Base-by-base conservation (phyloP, 306 rosid species). In the Trifolium fragiferum region DNA sequence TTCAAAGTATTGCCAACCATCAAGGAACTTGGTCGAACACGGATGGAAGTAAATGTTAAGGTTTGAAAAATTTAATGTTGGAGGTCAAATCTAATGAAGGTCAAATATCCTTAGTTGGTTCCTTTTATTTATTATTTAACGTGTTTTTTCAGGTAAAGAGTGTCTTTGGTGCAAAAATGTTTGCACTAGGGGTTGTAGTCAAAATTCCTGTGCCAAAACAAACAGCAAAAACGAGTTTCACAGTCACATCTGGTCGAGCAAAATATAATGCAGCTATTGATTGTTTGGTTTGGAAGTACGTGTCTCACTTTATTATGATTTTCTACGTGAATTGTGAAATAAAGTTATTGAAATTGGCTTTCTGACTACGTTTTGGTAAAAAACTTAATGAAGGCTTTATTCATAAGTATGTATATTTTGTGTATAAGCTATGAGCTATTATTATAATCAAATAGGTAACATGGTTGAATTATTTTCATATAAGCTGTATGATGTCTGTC, bases 1-100 rank as follows among this genome's bases (percentile, higher is more conserved):
- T 93, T 93, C 87, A 90, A 92, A 50, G 96, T 93, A 40, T 81
- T 93, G 86, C 98, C 98, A 65, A 90, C 98, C 58, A 93, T 93
- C 70, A 90, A 90, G 90, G 96, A 93, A 73, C 95, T 90, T 32
- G 96, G 98, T 81, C 82, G 98, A 82, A 90, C 98, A 12, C 87
- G 95, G 53, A 89, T 90, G 96, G 98, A 93, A 93, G 91, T 93
- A 58, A 90, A 93, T 79, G 98, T 93, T 57, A 93, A 93, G 96
- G 98, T 90, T 71, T 80, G 86, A 13, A 33, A 30, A 37, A 61
- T 80, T 73, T 8, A 10, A 21, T 49, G 44, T 32, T 72, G 43
- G 53, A 66, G 47, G 20, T 81, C 63, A 25, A 73, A 65, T 73
- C 13, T 70, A 66, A 59, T 51, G 44, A 8, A 74, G n/a, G 59